These are phyloP conservation scores for Avena eriantha DNA, from an alignment of 176 grass and related monocot genomes.

Conservation along the genomic window DNA sequence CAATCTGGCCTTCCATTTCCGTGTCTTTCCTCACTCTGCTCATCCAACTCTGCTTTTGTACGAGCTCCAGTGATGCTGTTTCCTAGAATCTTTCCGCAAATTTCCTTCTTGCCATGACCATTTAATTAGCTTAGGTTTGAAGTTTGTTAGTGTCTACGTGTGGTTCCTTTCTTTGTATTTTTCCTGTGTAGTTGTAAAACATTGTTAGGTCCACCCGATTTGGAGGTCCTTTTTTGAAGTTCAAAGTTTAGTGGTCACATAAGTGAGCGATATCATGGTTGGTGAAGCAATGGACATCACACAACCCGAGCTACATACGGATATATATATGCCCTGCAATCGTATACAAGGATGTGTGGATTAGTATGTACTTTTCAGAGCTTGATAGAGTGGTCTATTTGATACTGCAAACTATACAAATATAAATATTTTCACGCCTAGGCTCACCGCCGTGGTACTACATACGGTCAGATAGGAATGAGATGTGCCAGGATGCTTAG, in stretches of 20 bases:
- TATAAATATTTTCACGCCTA: background rate
- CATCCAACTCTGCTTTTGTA: background rate
- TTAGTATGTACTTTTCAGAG: background rate
- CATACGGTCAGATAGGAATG: background rate
- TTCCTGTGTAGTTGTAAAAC: too few species aligned
- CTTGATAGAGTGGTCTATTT: background rate
- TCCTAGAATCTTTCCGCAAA: slow-evolving; percentile 5
- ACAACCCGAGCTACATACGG: too few species aligned
- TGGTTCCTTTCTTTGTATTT: background rate
- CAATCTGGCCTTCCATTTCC: background rate
- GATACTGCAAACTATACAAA: background rate
- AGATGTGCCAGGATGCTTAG: background rate
- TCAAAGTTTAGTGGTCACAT: too few species aligned
- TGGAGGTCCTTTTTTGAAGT: too few species aligned
- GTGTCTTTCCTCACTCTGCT: background rate
- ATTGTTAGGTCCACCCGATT: too few species aligned
- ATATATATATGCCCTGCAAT: too few species aligned
- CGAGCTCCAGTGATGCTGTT: background rate
- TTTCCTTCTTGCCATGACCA: background rate
- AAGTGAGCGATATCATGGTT: too few species aligned
- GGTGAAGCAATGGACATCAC: too few species aligned
- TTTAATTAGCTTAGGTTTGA: background rate
- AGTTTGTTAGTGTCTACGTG: background rate
- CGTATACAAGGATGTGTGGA: background rate
- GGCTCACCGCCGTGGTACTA: background rate